A percentile compares a stretch with the other conserved stretches of the same genome.
phyloP scores from a whole-genome alignment of 371 early-diverging fungal genomes.

The Dinochytrium kinnereticum region DNA sequence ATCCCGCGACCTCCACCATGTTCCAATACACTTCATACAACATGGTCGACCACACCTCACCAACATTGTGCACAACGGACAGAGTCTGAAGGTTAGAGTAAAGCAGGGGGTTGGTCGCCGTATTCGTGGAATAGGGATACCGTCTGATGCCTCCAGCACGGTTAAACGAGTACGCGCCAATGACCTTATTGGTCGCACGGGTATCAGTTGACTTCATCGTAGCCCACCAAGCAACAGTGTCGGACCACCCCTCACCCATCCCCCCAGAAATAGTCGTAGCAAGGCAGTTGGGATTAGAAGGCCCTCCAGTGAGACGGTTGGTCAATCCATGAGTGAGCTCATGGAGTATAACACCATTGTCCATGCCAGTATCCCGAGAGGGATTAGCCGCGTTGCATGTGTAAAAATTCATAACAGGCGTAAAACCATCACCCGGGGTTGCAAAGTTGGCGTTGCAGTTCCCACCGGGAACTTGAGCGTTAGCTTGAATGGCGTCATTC shows the following conservation, averaged over 20 bases:
- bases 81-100: conserved; percentile 22
- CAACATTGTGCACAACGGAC: conserved; percentile 40
- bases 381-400: neutral
- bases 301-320: conserved; percentile 51
- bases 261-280: conserved; percentile 85
- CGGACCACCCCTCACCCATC: conserved; percentile 97
- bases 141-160: conserved; percentile 46
- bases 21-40: conserved; percentile 88
- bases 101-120: conserved; percentile 33
- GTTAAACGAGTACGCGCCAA: conserved; percentile 30
- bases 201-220: conserved; percentile 29
- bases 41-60: conserved; percentile 50
- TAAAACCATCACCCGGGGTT: conserved; percentile 35
- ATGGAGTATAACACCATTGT: conserved; percentile 31
- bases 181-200: conserved; percentile 28
- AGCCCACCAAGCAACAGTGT: conserved; percentile 66
- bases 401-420: neutral
- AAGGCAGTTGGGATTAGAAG: conserved; percentile 44
- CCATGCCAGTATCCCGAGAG: neutral
- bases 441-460: conserved; percentile 35
- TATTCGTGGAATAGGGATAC: conserved; percentile 57
- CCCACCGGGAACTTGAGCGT: conserved; percentile 44
- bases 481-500: conserved; percentile 49
- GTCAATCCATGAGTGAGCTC: conserved; percentile 59
- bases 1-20: conserved; percentile 69